A percentile compares a stretch with the other conserved stretches of the same genome.
These are phyloP conservation scores for Pterocarpus macrocarpus DNA, from an alignment of 306 rosid genomes.

Conservation along the genomic window DNA sequence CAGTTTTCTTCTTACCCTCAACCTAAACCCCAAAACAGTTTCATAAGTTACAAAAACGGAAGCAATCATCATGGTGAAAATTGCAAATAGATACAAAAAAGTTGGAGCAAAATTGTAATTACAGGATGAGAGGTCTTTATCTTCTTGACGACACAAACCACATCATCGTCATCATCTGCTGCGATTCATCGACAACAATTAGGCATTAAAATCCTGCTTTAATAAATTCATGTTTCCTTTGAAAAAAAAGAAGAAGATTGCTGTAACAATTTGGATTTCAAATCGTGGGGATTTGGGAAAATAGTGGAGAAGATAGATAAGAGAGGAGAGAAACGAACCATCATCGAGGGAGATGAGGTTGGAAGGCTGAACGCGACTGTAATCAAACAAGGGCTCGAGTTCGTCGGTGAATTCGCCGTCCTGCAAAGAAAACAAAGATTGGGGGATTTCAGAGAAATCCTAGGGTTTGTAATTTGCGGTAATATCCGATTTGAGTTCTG, in stretches of 20 bases:
- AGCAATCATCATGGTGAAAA: not conserved
- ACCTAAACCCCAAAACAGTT: conserved; percentile 52
- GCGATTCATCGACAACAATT: conserved; percentile 18
- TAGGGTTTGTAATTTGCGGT: not conserved
- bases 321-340: conserved; percentile 41
- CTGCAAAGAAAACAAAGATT: conserved; percentile 45
- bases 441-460: conserved; percentile 34
- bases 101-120: conserved; percentile 13
- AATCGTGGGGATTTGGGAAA: not conserved
- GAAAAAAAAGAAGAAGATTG: too few species aligned
- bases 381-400: conserved; percentile 87
- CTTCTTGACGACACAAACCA: conserved; percentile 50
- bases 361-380: conserved; percentile 80
- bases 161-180: conserved; percentile 67
- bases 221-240: not conserved
- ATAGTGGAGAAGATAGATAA: not conserved
- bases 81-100: not conserved
- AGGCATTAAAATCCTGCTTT: not conserved
- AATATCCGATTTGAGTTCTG: not conserved
- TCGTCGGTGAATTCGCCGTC: conserved; percentile 71
- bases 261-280: not conserved
- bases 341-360: conserved; percentile 61
- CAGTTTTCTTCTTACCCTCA: conserved; percentile 38
- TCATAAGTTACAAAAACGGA: conserved; percentile 26
- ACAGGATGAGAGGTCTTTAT: conserved; percentile 49